Conservation (phyloP, 176 grass and related monocot species). For the Chloris gayana region DNA sequence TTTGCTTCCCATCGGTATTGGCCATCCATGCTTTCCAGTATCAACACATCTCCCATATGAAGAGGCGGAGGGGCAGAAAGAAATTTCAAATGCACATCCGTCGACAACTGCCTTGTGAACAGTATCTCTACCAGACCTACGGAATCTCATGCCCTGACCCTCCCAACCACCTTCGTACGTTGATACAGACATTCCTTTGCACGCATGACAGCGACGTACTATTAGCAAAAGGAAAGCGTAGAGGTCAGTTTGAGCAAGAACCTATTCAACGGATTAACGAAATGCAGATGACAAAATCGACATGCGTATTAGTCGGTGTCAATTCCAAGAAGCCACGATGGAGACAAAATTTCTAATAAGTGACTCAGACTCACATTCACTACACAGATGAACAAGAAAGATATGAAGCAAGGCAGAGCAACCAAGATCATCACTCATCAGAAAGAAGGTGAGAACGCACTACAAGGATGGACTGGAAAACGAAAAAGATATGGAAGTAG, state of each 20-base stretch:
- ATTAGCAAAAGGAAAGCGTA: background rate
- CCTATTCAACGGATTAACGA: background rate
- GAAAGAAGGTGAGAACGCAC: no score
- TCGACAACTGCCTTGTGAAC: background rate
- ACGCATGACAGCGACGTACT: background rate
- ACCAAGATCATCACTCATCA: no score
- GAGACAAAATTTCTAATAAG: background rate
- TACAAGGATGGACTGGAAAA: no score
- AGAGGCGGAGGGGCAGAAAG: background rate
- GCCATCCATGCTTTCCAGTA: slow-evolving; percentile 11
- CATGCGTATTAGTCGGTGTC: no score
- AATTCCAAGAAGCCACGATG: background rate
- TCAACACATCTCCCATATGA: background rate
- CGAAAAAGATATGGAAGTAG: background rate
- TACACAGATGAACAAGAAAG: background rate
- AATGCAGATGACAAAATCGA: background rate
- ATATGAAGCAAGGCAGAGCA: background rate
- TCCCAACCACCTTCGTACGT: background rate
- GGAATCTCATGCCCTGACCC: background rate
- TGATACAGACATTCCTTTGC: background rate
- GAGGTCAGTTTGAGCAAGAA: background rate
- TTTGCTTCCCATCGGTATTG: background rate
- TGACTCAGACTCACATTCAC: background rate
- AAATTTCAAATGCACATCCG: background rate
- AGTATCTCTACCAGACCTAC: background rate